Percentiles rank a stretch among this genome's conserved stretches.
Evolutionary conservation across 192 early-diverging fungal genomes (phyloP).

Genomic region (Paraglomus occultum): DNA sequence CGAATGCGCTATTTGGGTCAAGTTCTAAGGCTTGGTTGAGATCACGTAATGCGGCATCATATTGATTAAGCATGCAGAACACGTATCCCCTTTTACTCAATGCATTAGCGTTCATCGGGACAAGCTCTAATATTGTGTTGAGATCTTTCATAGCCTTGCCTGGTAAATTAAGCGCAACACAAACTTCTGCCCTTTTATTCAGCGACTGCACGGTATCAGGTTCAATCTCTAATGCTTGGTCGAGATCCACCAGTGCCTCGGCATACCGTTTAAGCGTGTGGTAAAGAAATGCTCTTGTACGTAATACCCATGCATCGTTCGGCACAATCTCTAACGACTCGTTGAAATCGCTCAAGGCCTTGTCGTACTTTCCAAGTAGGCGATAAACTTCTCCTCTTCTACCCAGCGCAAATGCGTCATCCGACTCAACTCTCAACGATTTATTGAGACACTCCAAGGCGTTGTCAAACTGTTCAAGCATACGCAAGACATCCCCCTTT

Average conservation of each 20-base stretch:
- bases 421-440: neutral
- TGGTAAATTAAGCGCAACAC: neutral
- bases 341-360: neutral
- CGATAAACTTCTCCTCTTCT: neutral
- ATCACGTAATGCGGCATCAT: conserved; percentile 10
- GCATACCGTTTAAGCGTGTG: neutral
- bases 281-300: neutral
- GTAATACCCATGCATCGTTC: neutral
- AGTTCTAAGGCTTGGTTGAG: neutral
- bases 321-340: neutral
- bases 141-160: conserved; percentile 1
- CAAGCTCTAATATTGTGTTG: neutral
- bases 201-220: neutral
- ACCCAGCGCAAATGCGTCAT: neutral
- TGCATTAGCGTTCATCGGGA: neutral
- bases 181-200: neutral
- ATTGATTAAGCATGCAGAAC: neutral
- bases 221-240: neutral
- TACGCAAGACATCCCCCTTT: neutral
- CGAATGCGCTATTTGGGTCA: neutral
- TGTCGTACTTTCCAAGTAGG: neutral
- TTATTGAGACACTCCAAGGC: neutral
- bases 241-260: neutral
- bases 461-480: neutral
- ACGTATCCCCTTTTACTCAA: neutral